These are phyloP conservation scores for Sapria himalayana DNA, from an alignment of 345 rosid genomes.

Conservation along the genomic window DNA sequence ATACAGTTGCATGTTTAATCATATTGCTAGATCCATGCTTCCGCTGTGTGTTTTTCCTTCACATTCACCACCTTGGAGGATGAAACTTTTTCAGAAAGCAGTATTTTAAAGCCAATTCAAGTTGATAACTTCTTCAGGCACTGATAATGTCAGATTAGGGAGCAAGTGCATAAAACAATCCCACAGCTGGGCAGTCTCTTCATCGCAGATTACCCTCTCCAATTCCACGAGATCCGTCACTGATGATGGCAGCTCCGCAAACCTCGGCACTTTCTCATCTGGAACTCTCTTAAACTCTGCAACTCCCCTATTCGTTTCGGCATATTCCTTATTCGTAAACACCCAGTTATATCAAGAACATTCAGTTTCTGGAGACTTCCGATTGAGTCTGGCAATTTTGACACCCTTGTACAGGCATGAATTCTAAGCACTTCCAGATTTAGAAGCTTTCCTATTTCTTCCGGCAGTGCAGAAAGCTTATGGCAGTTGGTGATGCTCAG, in stretches of 20 bases:
- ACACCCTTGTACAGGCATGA: conserved; percentile 56
- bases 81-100: too few species aligned
- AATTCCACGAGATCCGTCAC: conserved; percentile 27
- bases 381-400: conserved; percentile 27
- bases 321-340: conserved; percentile 34
- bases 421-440: conserved; percentile 35
- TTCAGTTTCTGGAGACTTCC: conserved; percentile 35
- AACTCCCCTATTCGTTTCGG: conserved; percentile 42
- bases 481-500: conserved; percentile 85
- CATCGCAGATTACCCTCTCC: conserved; percentile 45
- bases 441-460: conserved; percentile 27
- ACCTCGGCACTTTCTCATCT: conserved; percentile 69
- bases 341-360: conserved; percentile 62
- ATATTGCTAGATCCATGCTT: too few species aligned
- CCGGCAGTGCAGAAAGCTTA: conserved; percentile 31
- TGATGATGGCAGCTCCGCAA: conserved; percentile 23
- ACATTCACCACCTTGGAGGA: too few species aligned
- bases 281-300: conserved; percentile 48
- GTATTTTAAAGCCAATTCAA: too few species aligned
- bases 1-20: too few species aligned
- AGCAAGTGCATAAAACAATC: too few species aligned
- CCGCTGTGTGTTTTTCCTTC: too few species aligned
- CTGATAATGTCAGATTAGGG: too few species aligned
- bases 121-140: too few species aligned
- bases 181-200: conserved; percentile 45